Evolutionary conservation across 306 rosid species (phyloP).

Genomic region (Psophocarpus tetragonolobus): DNA sequence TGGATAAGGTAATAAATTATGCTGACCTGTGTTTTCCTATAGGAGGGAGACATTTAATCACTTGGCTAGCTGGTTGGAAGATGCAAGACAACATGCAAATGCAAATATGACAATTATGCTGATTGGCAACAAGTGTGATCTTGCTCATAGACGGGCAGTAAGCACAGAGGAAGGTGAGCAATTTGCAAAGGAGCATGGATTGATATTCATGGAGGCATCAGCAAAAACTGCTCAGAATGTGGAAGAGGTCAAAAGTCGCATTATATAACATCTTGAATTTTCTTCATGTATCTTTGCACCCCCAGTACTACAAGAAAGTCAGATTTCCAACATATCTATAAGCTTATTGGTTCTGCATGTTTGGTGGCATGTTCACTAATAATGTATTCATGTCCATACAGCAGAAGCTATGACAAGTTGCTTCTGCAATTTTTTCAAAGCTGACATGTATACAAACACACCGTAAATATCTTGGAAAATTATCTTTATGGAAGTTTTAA

Average conservation of each 20-base stretch:
- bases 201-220: conserved; percentile 97
- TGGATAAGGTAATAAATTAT: conserved; percentile 11
- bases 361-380: neutral
- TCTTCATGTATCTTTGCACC: neutral
- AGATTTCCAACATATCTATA: neutral
- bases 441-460: neutral
- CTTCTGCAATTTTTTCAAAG: neutral
- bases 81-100: conserved; percentile 98
- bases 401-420: neutral
- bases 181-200: conserved; percentile 95
- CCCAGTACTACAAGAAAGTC: neutral
- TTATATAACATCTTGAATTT: neutral
- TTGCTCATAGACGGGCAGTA: conserved; percentile 96
- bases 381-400: neutral
- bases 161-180: conserved; percentile 99
- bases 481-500: conserved; percentile 7
- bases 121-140: conserved; percentile 95
- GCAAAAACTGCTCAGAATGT: conserved; percentile 98
- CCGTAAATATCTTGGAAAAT: conserved; percentile 7
- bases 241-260: conserved; percentile 71
- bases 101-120: conserved; percentile 97
- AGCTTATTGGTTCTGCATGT: conserved; percentile 4
- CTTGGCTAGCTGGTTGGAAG: conserved; percentile 99
- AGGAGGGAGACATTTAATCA: conserved; percentile 99
- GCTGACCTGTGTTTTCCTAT: conserved; percentile 16